These are phyloP conservation scores for Astrocystis sublimbata DNA, from an alignment of 495 filamentous ascomycete species.

Conservation along the genomic window DNA sequence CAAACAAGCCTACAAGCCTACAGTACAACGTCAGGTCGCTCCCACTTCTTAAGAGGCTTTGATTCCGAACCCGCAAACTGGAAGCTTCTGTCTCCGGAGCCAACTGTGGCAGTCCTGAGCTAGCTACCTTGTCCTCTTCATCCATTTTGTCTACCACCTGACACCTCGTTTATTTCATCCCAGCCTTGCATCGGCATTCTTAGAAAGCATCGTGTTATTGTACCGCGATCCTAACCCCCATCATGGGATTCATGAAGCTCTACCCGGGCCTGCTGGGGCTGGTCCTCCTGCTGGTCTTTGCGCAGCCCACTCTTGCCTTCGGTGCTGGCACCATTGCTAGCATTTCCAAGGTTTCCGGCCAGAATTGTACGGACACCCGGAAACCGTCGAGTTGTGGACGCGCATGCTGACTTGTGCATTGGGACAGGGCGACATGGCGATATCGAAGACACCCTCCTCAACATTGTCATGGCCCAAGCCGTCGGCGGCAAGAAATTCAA, in stretches of 20 bases:
- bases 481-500: constrained; percentile 82
- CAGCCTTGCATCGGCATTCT: background rate
- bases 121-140: background rate
- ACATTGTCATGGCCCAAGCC: constrained; percentile 69
- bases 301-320: constrained; percentile 71
- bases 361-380: constrained; percentile 59
- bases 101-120: background rate
- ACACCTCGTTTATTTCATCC: background rate
- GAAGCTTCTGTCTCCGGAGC: background rate
- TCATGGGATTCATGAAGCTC: constrained; percentile 44
- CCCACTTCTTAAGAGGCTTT: too few relatives aligned
- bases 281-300: constrained; percentile 47
- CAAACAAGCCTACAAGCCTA: background rate
- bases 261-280: constrained; percentile 46
- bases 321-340: constrained; percentile 84
- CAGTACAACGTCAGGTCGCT: constrained; percentile 5
- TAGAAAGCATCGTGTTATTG: background rate
- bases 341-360: constrained; percentile 74
- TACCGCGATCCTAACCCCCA: background rate
- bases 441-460: constrained; percentile 86
- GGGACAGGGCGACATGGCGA: constrained; percentile 82
- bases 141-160: background rate
- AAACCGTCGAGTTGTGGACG: background rate
- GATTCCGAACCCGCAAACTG: too few relatives aligned
- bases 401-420: background rate